Conservation (phyloP, 2,329 filamentous ascomycete species). For the Dryadomyces quercivorus region DNA sequence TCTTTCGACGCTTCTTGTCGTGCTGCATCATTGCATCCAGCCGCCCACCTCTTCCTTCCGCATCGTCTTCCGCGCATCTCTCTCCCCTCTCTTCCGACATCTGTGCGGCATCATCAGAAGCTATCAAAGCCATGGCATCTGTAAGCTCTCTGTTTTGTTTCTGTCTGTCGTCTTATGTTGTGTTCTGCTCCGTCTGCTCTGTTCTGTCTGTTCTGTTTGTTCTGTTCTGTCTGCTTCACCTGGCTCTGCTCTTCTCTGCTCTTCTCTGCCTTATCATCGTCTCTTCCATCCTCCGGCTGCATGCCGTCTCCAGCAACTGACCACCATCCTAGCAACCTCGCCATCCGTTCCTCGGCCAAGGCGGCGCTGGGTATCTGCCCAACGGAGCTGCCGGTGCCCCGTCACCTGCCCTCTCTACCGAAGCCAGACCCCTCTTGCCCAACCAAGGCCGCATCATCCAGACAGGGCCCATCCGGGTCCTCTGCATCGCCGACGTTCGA, state of each 20-base stretch:
- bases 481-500: conserved; percentile 63
- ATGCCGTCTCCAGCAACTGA: neutral
- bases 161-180: neutral
- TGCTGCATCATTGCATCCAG: too few species aligned
- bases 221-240: neutral
- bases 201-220: too few species aligned
- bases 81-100: neutral
- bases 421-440: conserved; percentile 52
- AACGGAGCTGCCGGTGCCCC: conserved; percentile 43
- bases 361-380: conserved; percentile 39
- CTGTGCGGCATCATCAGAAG: neutral
- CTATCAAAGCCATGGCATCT: neutral
- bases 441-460: conserved; percentile 57
- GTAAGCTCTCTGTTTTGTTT: neutral
- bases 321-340: conserved; percentile 23
- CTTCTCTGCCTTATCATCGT: too few species aligned
- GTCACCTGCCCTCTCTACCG: conserved; percentile 36
- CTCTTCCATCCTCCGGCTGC: too few species aligned
- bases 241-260: neutral
- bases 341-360: conserved; percentile 31
- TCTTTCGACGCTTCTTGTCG: too few species aligned
- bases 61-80: neutral
- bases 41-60: too few species aligned
- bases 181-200: neutral
- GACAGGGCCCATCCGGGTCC: conserved; percentile 51